Conservation (phyloP, 2,329 filamentous ascomycete genomes). For the Cucurbitaria berberidis region DNA sequence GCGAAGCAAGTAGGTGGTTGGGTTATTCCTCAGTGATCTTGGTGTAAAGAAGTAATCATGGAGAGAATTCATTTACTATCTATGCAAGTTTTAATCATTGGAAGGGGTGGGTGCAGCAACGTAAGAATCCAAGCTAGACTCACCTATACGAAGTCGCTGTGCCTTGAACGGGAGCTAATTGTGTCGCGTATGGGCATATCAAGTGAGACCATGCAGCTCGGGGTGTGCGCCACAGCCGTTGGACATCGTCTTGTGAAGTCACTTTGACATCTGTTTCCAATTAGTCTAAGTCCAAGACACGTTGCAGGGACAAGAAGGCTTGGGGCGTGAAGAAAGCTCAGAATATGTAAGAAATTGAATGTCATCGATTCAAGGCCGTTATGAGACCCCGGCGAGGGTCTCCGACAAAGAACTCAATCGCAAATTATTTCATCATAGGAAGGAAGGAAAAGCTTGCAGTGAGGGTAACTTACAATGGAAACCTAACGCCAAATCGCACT, state of each 20-base stretch:
- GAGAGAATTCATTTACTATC: slow-evolving; percentile 70
- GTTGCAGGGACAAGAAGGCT: background rate
- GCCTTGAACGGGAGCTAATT: background rate
- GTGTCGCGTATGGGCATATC: background rate
- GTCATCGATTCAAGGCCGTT: slow-evolving; percentile 78
- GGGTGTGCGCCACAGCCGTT: background rate
- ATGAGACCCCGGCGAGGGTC: slow-evolving; percentile 88
- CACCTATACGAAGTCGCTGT: slow-evolving; percentile 14
- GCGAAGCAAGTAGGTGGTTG: slow-evolving; percentile 18
- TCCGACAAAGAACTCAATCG: slow-evolving; percentile 91
- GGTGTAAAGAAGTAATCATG: slow-evolving; percentile 67
- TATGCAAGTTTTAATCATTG: slow-evolving; percentile 72
- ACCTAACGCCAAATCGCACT: slow-evolving; percentile 2
- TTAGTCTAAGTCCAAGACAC: slow-evolving; percentile 16
- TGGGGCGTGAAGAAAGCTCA: slow-evolving; percentile 60
- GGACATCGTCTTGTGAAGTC: background rate
- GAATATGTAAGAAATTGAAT: slow-evolving; percentile 99
- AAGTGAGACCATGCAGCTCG: background rate
- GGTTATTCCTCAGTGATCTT: slow-evolving; percentile 69
- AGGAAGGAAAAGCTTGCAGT: slow-evolving; percentile 7
- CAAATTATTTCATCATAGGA: slow-evolving; percentile 96
- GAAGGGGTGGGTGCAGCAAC: slow-evolving; percentile 43
- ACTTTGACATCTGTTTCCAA: background rate
- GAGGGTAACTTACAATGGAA: slow-evolving; percentile 27
- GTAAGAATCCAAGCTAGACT: slow-evolving; percentile 5